phyloP scores from a whole-genome alignment of 495 filamentous ascomycete species.

The Penicillium crystallinum region DNA sequence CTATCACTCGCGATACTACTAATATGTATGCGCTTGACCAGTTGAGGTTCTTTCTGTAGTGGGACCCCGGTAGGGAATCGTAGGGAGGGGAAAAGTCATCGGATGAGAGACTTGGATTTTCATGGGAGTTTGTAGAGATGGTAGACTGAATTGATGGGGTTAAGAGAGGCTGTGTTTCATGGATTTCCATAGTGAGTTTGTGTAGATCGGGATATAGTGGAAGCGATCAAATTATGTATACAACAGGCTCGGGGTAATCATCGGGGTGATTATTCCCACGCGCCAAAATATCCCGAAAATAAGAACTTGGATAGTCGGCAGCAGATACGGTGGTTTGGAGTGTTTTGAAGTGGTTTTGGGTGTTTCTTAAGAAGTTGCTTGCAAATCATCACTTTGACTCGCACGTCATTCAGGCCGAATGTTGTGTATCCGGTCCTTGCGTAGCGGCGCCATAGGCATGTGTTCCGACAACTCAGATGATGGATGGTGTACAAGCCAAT shows the following conservation, averaged over 20 bases:
- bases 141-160: not conserved
- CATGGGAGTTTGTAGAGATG: not conserved
- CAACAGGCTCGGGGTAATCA: not conserved
- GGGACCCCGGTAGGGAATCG: slow-evolving; percentile 13
- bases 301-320: not conserved
- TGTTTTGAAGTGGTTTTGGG: not conserved
- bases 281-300: too few relatives aligned
- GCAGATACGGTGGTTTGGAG: not conserved
- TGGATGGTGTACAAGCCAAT: not conserved
- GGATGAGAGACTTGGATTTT: not conserved
- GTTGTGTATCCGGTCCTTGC: slow-evolving; percentile 19
- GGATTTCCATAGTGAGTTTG: slow-evolving; percentile 13
- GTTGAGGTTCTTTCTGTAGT: slow-evolving; percentile 35
- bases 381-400: slow-evolving; percentile 23
- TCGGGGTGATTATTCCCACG: too few relatives aligned
- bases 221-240: not conserved
- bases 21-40: slow-evolving; percentile 70
- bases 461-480: not conserved
- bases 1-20: slow-evolving; percentile 71
- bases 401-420: slow-evolving; percentile 31
- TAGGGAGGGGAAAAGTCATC: not conserved
- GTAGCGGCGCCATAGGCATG: not conserved
- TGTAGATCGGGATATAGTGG: not conserved
- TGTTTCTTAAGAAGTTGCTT: slow-evolving; percentile 14
- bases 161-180: slow-evolving; percentile 29